Evolutionary conservation across 352 stramenopile genomes (phyloP).

Genomic region (Phytophthora fragariae): DNA sequence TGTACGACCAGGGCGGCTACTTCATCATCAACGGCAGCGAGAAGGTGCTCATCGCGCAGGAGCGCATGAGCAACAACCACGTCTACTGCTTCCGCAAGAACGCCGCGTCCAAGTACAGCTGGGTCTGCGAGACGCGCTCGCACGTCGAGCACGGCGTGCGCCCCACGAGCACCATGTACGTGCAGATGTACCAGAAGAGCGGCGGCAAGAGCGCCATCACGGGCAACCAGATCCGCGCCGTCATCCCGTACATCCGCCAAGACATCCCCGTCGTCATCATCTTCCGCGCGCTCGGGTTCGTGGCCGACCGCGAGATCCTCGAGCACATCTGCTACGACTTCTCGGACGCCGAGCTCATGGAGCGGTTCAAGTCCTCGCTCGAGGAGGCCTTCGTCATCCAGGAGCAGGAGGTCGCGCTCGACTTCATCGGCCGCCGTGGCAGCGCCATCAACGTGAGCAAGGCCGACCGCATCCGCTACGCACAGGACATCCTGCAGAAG

Average conservation of each 20-base stretch:
- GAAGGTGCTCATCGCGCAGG: constrained; percentile 99
- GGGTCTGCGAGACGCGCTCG: constrained; percentile 97
- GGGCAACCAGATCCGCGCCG: constrained; percentile 98
- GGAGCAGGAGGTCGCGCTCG: constrained; percentile 97
- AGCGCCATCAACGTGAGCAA: constrained; percentile 96
- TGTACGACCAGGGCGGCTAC: constrained; percentile 99
- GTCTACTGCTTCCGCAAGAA: constrained; percentile 99
- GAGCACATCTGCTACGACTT: constrained; percentile 99
- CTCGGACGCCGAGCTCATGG: constrained; percentile 98
- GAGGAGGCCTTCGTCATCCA: constrained; percentile 99
- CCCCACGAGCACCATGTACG: constrained; percentile 97
- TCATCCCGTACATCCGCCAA: constrained; percentile 98
- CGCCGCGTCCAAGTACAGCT: constrained; percentile 96
- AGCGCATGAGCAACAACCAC: constrained; percentile 99
- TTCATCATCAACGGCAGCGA: constrained; percentile 99
- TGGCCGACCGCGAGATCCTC: constrained; percentile 98
- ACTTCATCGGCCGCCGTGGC: constrained; percentile 99
- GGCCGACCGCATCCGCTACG: constrained; percentile 98
- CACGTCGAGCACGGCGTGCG: constrained; percentile 96
- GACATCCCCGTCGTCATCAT: constrained; percentile 99
- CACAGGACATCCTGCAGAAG: constrained; percentile 99
- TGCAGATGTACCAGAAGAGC: constrained; percentile 99
- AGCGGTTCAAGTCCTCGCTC: constrained; percentile 98
- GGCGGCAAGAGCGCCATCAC: constrained; percentile 94
- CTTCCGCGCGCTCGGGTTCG: constrained; percentile 97